Evolutionary conservation across 2,329 filamentous ascomycete species (phyloP).

Genomic region (Fusarium liriodendri): DNA sequence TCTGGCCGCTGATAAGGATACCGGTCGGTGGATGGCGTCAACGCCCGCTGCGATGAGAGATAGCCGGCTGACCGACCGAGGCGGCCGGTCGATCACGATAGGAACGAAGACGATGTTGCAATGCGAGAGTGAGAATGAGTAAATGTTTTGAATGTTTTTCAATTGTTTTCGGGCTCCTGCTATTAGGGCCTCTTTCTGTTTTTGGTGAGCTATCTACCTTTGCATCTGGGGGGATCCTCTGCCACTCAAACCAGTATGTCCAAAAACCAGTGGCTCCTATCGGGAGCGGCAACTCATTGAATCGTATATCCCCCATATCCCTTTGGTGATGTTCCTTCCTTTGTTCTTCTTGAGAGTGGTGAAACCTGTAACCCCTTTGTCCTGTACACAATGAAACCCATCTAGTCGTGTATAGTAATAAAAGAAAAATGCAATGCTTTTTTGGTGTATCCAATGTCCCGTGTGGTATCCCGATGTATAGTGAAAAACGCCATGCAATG

Average conservation of each 20-base stretch:
- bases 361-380: slow-evolving; percentile 31
- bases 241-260: slow-evolving; percentile 40
- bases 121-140: slow-evolving; percentile 7
- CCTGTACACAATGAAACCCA: slow-evolving; percentile 32
- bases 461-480: slow-evolving; percentile 45
- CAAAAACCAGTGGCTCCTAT: slow-evolving; percentile 15
- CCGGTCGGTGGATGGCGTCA: slow-evolving; percentile 26
- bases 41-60: slow-evolving; percentile 17
- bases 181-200: slow-evolving; percentile 17
- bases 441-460: slow-evolving; percentile 38
- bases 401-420: slow-evolving; percentile 19
- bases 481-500: slow-evolving; percentile 45
- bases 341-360: slow-evolving; percentile 41
- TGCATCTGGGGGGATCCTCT: slow-evolving; percentile 18
- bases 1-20: slow-evolving; percentile 34
- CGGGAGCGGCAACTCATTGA: slow-evolving; percentile 39
- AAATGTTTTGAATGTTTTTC: slow-evolving; percentile 38
- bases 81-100: slow-evolving; percentile 2
- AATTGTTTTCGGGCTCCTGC: slow-evolving; percentile 21
- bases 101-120: not conserved
- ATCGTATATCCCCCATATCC: slow-evolving; percentile 27
- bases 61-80: slow-evolving; percentile 16
- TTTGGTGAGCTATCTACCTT: slow-evolving; percentile 40
- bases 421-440: slow-evolving; percentile 32
- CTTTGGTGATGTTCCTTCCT: slow-evolving; percentile 24